Percentiles rank a stretch among this genome's conserved stretches.
Evolutionary conservation across 805 yeast genomes (phyloP).

Genomic region (Kodamaea kaohsiungensis): DNA sequence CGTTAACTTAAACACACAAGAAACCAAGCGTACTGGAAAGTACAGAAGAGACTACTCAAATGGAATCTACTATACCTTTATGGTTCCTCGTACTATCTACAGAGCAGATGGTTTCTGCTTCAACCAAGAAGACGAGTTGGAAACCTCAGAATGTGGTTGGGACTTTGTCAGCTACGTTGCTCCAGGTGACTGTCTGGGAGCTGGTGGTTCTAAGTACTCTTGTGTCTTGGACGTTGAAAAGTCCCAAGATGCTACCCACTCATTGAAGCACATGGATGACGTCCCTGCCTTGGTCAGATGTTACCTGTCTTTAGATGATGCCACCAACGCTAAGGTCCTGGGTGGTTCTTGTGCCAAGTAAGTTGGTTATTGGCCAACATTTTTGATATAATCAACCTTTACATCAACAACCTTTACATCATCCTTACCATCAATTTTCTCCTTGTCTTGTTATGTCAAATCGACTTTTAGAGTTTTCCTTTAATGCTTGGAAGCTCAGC

Average conservation of each 20-base stretch:
- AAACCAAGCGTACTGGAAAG: conserved; percentile 12
- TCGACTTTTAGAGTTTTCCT: too few relatives aligned
- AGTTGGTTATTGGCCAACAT: neutral
- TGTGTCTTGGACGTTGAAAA: conserved; percentile 16
- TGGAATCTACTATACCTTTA: conserved; percentile 11
- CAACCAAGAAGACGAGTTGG: conserved; percentile 14
- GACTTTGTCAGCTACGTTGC: conserved; percentile 13
- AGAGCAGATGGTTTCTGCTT: conserved; percentile 10
- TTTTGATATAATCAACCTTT: too few relatives aligned
- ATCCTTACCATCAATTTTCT: too few relatives aligned
- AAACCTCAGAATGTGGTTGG: conserved; percentile 9
- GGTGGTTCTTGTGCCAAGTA: conserved; percentile 16
- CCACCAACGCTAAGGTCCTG: conserved; percentile 8
- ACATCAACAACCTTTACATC: too few relatives aligned
- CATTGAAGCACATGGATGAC: conserved; percentile 13
- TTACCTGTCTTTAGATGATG: conserved; percentile 11
- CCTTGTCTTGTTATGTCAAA: too few relatives aligned
- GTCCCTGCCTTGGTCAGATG: conserved; percentile 15
- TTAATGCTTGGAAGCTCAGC: too few relatives aligned
- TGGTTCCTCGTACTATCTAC: conserved; percentile 11
- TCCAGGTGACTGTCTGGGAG: conserved; percentile 12
- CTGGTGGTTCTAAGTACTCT: conserved; percentile 14
- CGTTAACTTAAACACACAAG: conserved; percentile 16
- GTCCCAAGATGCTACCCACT: conserved; percentile 10
- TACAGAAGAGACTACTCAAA: conserved; percentile 13